Evolutionary conservation across 257 asterid genomes (phyloP).

Genomic region (Salvia hispanica): DNA sequence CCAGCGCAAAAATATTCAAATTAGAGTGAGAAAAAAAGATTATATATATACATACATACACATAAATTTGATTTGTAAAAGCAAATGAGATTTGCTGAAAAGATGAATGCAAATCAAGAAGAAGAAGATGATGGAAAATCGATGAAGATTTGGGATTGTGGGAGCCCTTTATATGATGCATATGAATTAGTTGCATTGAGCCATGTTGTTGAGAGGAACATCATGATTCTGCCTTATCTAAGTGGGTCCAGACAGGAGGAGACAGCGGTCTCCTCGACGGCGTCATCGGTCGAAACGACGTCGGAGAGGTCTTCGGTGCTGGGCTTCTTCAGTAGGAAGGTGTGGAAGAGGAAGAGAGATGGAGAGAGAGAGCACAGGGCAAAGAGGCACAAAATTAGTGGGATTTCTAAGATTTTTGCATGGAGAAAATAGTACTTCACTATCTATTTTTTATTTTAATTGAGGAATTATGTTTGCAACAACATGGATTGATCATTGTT

Average conservation of each 20-base stretch:
- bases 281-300: not conserved
- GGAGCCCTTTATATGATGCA: slow-evolving; percentile 76
- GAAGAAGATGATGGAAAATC: slow-evolving; percentile 23
- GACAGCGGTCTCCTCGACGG: not conserved
- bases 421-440: slow-evolving; percentile 19
- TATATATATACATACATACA: too few species aligned
- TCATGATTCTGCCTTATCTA: slow-evolving; percentile 47
- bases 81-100: not conserved
- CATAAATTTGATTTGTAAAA: too few species aligned
- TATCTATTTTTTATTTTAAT: not conserved
- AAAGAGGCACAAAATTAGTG: slow-evolving; percentile 29
- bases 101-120: slow-evolving; percentile 10
- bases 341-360: slow-evolving; percentile 25
- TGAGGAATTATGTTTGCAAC: not conserved
- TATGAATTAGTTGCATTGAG: slow-evolving; percentile 55
- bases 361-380: slow-evolving; percentile 27
- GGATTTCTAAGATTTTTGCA: slow-evolving; percentile 30
- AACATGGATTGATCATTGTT: not conserved
- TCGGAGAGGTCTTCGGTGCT: slow-evolving; percentile 27
- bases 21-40: not conserved
- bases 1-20: slow-evolving; percentile 17
- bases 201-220: slow-evolving; percentile 57
- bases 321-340: slow-evolving; percentile 17
- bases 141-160: slow-evolving; percentile 62
- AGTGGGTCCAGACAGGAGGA: slow-evolving; percentile 31